These are phyloP conservation scores for Fusarium burgessii DNA, from an alignment of 2,329 filamentous ascomycete species.

Conservation along the genomic window DNA sequence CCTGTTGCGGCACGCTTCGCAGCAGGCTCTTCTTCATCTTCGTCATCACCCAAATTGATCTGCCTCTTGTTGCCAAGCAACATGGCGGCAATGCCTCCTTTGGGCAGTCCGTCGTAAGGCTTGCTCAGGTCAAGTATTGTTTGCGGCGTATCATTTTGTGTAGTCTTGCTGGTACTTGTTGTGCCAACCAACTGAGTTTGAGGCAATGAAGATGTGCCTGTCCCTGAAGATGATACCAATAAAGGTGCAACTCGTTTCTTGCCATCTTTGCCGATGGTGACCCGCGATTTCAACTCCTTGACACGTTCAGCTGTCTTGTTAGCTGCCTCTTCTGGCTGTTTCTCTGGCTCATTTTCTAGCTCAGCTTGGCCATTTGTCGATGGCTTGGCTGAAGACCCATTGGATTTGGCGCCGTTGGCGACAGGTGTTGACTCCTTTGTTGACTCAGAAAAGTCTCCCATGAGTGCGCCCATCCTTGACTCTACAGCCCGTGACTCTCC, in stretches of 20 bases:
- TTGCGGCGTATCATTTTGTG: constrained; percentile 79
- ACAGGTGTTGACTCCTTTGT: constrained; percentile 62
- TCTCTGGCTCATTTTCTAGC: constrained; percentile 52
- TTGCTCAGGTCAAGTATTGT: constrained; percentile 91
- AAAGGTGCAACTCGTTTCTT: constrained; percentile 96
- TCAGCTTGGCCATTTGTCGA: constrained; percentile 56
- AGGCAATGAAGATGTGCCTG: constrained; percentile 87
- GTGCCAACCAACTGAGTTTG: constrained; percentile 89
- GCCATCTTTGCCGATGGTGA: constrained; percentile 95
- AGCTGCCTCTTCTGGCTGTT: constrained; percentile 59
- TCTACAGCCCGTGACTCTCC: constrained; percentile 91
- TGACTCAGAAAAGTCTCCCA: constrained; percentile 81
- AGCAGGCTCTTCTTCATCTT: constrained; percentile 75
- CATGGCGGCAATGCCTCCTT: constrained; percentile 86
- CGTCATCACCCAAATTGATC: constrained; percentile 76
- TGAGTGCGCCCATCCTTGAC: constrained; percentile 96
- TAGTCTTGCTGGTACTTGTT: constrained; percentile 69
- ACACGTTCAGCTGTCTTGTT: constrained; percentile 67
- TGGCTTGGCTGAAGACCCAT: constrained; percentile 52
- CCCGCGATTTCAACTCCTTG: constrained; percentile 82
- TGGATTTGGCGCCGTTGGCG: constrained; percentile 64
- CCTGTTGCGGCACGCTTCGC: constrained; percentile 71
- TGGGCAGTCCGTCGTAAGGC: constrained; percentile 91
- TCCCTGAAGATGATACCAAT: constrained; percentile 89
- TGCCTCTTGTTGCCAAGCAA: constrained; percentile 95